Percentiles rank a stretch among this genome's conserved stretches.
These are phyloP conservation scores for Herpotrichia juniperi DNA, from an alignment of 2,329 filamentous ascomycete genomes.

Conservation along the genomic window DNA sequence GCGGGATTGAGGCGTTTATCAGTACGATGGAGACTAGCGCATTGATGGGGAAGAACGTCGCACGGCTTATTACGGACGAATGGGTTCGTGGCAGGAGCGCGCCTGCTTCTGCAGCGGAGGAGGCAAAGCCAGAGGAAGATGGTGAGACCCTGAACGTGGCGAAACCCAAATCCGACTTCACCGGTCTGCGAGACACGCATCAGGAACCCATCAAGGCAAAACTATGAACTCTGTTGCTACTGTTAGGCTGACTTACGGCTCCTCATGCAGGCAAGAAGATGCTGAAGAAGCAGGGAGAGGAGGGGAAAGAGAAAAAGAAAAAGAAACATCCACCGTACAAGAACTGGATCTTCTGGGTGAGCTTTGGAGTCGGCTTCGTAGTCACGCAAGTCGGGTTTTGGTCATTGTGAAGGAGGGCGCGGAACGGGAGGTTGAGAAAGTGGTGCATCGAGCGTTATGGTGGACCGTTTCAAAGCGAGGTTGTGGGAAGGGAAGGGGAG, in stretches of 20 bases:
- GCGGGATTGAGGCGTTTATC: conserved; percentile 87
- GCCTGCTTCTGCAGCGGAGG: background rate
- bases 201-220: conserved; percentile 7
- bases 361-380: background rate
- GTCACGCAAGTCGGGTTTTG: background rate
- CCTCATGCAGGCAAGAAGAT: background rate
- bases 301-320: too few species aligned
- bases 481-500: too few species aligned
- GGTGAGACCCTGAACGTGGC: conserved; percentile 2
- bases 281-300: background rate
- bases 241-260: background rate
- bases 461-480: too few species aligned
- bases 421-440: background rate
- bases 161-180: background rate
- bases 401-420: background rate
- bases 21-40: conserved; percentile 97
- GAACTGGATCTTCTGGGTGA: background rate
- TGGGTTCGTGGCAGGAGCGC: conserved; percentile 44
- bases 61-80: conserved; percentile 70
- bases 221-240: background rate
- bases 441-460: background rate
- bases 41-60: conserved; percentile 87
- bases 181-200: background rate
- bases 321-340: background rate
- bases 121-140: conserved; percentile 1